Base-by-base conservation (phyloP, 768 basidiomycete species). In the Lactifluus volemus region DNA sequence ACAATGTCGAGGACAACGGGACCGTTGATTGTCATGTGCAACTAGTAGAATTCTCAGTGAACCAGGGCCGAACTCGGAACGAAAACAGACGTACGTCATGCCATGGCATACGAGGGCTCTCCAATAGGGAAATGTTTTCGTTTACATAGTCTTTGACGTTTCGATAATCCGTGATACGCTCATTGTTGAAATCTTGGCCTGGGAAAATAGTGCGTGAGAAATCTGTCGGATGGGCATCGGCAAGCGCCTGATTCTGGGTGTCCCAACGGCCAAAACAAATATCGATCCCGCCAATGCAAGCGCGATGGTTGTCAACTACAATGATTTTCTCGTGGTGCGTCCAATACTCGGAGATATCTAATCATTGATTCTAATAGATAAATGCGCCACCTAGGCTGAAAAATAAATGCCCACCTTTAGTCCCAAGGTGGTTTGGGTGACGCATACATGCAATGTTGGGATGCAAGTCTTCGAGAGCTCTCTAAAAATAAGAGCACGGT, bases 231-330 rank as follows among this genome's bases (percentile, higher is more conserved):
- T 98, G 94, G 2, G 84, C 90, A 68, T 99, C 96, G 4, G 94
- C 88, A 42, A 98, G 80, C 0, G 94, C 93, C 70, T 93, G 89
- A 44, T 77, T 88, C 69, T 91, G 84, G 0, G 89, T 92, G 73
- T 98, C 97, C 95, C 96, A 99, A 19, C 97, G 87, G 11, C 97
- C 97, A 67, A 94, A 97, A 76, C 93, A 98, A 17, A 97, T 78
- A 71, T 99, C 97, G 29, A 99, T 83, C 11, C 97, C 97, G 25
- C 97, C 97, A 56, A 97, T 85, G 66, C 87, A 89, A 2, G 90
- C 92, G 53, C 76, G 79, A 67, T 88, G 84, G 68, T 93, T 91
- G 70, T 97, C 94, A 6, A 96, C 85, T 25, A 92, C 82, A 21
- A 94, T 88, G 49, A 92, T 83, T 78, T 95, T 95, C 71, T 95